Evolutionary conservation across 345 rosid genomes (phyloP), one percentile per base, ranked within the genome.

Genomic region (Citrus hindsii): DNA sequence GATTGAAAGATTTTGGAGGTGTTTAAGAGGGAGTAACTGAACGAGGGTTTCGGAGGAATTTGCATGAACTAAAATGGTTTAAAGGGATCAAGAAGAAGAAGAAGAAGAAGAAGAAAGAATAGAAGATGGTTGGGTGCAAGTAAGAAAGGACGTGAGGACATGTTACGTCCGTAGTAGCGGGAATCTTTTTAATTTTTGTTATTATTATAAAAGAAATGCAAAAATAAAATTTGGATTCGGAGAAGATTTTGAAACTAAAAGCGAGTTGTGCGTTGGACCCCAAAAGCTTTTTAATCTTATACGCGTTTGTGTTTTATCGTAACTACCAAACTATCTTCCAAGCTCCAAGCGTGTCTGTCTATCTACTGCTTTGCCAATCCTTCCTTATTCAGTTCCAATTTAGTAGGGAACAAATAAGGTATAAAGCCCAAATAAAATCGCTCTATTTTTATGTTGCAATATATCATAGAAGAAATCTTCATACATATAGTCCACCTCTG

Each of bases 101-200:
- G 46, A 40, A 40, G 46, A 9, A 42, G 48, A 42, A 42, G 33
- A 32, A 32, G 33, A 32, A 32, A 42, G 51, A 13, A 46, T 13
- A n/a, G n/a, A 71, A 76, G 76, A 82, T 85, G 74, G 86, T 87
- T 88, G 85, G 80, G 55, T 70, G 85, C 89, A 81, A 83, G 86
- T 81, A 79, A 59, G 76, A 58, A 62, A 53, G 75, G 73, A 89
- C 93, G 90, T 92, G 92, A 84, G 79, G 79, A 76, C 71, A 7
- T 83, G 88, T 85, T 86, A 51, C n/a, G 68, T 46, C 14, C 16
- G 51, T 12, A 46, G 51, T 46, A 46, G 16, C 14, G 51, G 51
- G 51, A 46, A 46, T 46, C 51, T 13, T 46, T 46, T 42, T 46
- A 46, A 3, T 46, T 46, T 46, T 46, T 46, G 51, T 12, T 46